phyloP scores from a whole-genome alignment of 345 rosid species.

The Brassica cretica region DNA sequence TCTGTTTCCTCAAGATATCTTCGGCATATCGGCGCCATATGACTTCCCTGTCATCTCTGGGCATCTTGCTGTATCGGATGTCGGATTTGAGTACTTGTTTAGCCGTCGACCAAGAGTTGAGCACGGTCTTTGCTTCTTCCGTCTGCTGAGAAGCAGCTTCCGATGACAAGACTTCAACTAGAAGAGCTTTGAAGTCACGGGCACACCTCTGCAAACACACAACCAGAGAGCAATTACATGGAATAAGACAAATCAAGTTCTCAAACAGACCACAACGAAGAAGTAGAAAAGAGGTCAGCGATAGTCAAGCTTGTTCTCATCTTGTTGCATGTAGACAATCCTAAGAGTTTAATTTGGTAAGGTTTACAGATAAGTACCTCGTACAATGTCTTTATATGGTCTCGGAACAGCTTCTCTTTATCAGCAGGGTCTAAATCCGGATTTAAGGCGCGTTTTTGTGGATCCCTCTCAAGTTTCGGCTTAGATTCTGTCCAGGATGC shows the following conservation, averaged over 20 bases:
- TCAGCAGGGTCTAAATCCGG: constrained; percentile 79
- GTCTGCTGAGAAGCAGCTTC: constrained; percentile 70
- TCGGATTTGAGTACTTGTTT: constrained; percentile 75
- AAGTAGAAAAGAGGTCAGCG: not conserved
- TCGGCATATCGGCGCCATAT: constrained; percentile 77
- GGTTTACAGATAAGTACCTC: constrained; percentile 53
- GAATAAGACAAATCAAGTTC: not conserved
- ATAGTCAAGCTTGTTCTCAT: not conserved
- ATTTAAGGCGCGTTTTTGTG: constrained; percentile 84
- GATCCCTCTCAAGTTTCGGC: constrained; percentile 87
- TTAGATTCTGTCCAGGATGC: constrained; percentile 97
- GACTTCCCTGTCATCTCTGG: constrained; percentile 75
- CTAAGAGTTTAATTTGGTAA: not conserved
- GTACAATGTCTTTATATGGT: constrained; percentile 70
- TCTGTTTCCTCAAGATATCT: constrained; percentile 61
- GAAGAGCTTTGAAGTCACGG: constrained; percentile 65
- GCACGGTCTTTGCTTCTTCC: constrained; percentile 71
- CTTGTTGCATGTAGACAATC: constrained; percentile 15
- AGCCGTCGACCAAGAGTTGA: constrained; percentile 93
- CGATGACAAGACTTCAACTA: constrained; percentile 66
- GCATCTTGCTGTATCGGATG: constrained; percentile 80
- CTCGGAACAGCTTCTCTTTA: constrained; percentile 88
- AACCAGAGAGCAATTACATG: not conserved
- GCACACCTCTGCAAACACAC: constrained; percentile 58
- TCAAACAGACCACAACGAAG: not conserved